Base-by-base conservation (phyloP, 495 filamentous ascomycete species). In the Jackrogersella multiformis region DNA sequence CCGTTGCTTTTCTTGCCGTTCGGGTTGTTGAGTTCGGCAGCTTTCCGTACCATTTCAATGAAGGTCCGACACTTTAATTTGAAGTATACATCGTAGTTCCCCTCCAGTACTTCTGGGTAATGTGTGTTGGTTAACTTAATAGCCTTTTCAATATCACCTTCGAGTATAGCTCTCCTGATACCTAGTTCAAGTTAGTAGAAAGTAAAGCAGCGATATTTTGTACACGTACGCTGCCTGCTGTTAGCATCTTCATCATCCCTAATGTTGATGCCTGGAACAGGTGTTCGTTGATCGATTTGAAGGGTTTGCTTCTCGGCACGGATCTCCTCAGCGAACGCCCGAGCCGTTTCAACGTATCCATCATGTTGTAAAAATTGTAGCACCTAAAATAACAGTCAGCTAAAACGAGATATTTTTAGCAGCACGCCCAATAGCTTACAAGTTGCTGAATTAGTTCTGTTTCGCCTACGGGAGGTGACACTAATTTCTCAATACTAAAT, bases 271-370 rank as follows among this genome's bases (percentile, higher is more conserved):
- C 86, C 83, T 58, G 85, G 80, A 38, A 90, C 67, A 1, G 83
- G 75, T 10, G 83, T 78, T 21, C 79, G 77, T 13, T 80, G 77
- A 56, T 85, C 84, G 49, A 85, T 80, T 53, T 84, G 83, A 26
- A 96, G 76, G 6, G 89, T 85, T 60, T 78, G 78, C 60, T 88
- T 86, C 74, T 96, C 93, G 15, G 81, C 80, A 34, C 87, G 87
- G 4, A 96, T 88, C 73, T 98, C 96, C 72, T 90, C 85, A 5
- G 90, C 88, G 78, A 99, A 98, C 0, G 91, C 92, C 63, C 88
- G 86, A 13, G 94, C 93, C 5, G 95, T 96, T 60, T 97, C 94
- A n/a, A 97, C 88, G 66, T 97, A 98, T 56, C 95, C 96, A 74
- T 98, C 96, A 71, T 97, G 95, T 35, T 92, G 91, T 5, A 99